Percentiles rank a stretch among this genome's conserved stretches.
Conservation (phyloP, 805 yeast genomes). For the Candida verbasci region DNA sequence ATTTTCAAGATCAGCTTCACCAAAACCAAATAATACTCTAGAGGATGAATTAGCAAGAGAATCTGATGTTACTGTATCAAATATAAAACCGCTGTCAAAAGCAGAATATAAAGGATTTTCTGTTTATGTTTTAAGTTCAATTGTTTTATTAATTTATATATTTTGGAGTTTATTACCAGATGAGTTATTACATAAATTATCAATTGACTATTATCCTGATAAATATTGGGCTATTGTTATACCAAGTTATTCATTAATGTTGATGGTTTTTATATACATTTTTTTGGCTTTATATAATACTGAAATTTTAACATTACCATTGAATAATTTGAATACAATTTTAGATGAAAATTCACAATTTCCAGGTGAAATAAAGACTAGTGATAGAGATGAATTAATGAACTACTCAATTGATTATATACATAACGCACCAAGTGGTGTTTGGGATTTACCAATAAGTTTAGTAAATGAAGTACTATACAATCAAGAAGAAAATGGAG, state of each 20-base stretch:
- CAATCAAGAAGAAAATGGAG: conserved; percentile 18
- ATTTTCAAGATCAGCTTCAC: conserved; percentile 5
- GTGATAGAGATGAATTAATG: conserved; percentile 1
- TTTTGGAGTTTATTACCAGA: conserved; percentile 77
- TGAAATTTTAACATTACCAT: conserved; percentile 62
- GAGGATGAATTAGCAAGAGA: conserved; percentile 57
- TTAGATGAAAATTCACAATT: conserved; percentile 59
- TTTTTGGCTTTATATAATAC: conserved; percentile 68
- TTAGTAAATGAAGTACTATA: conserved; percentile 64
- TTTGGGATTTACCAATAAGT: conserved; percentile 76
- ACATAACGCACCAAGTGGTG: conserved; percentile 69
- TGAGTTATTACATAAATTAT: conserved; percentile 43
- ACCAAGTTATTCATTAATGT: conserved; percentile 66
- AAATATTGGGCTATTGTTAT: conserved; percentile 87
- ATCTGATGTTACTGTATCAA: conserved; percentile 57
- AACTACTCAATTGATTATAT: conserved; percentile 33
- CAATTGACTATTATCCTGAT: conserved; percentile 75
- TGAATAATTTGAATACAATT: conserved; percentile 59
- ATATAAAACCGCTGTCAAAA: conserved; percentile 50
- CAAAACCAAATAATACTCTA: not conserved
- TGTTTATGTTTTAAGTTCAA: conserved; percentile 62
- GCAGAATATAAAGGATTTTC: conserved; percentile 90
- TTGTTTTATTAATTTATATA: conserved; percentile 52
- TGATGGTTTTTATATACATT: conserved; percentile 68
- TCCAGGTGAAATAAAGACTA: conserved; percentile 13